Evolutionary conservation across 2,329 filamentous ascomycete genomes (phyloP).

Genomic region (Podosphaera aphanis): DNA sequence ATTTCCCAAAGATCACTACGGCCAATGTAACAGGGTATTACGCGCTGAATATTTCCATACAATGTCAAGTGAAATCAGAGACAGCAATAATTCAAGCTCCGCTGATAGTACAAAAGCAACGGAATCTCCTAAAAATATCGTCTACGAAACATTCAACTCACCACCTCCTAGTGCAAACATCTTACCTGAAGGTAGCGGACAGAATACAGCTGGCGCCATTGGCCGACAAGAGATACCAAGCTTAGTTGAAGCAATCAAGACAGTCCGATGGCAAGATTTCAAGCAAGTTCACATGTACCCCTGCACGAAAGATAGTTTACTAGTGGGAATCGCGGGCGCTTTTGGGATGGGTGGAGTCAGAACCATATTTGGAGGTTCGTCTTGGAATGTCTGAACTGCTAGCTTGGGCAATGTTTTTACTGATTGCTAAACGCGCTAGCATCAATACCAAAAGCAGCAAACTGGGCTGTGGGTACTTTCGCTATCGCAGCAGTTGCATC

Average conservation of each 20-base stretch:
- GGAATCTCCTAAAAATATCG: slow-evolving; percentile 16
- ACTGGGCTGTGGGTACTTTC: slow-evolving; percentile 70
- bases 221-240: slow-evolving; percentile 16
- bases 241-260: slow-evolving; percentile 39
- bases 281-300: slow-evolving; percentile 52
- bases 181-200: slow-evolving; percentile 14
- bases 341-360: slow-evolving; percentile 52
- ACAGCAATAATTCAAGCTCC: slow-evolving; percentile 6
- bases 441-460: slow-evolving; percentile 42
- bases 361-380: slow-evolving; percentile 49
- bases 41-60: neutral
- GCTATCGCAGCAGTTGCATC: slow-evolving; percentile 42
- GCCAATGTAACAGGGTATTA: too few species aligned
- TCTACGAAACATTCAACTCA: slow-evolving; percentile 20
- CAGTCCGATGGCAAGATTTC: slow-evolving; percentile 46
- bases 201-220: slow-evolving; percentile 14
- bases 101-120: slow-evolving; percentile 15
- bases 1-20: too few species aligned
- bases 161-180: slow-evolving; percentile 13
- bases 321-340: slow-evolving; percentile 63
- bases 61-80: slow-evolving; percentile 18
- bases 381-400: neutral
- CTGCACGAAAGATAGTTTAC: slow-evolving; percentile 60
- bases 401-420: neutral
- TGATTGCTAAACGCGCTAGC: slow-evolving; percentile 19